Percentiles rank a stretch among this genome's conserved stretches.
Evolutionary conservation across 352 stramenopile genomes (phyloP).

Genomic region (Phytophthora fragariae): DNA sequence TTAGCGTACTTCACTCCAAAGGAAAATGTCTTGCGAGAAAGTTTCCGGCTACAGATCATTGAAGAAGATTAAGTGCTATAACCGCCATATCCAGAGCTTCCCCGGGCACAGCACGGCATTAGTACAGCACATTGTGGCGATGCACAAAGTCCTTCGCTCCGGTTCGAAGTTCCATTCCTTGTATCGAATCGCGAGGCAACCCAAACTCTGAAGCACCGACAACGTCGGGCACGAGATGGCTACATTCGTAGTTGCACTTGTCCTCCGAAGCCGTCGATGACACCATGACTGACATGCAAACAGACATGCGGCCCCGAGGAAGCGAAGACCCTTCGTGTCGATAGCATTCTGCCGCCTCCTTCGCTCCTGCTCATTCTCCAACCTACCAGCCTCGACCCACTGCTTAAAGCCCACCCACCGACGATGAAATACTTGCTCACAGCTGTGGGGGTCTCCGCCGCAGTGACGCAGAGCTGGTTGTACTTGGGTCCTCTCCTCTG

Average conservation of each 20-base stretch:
- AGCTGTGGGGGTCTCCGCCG: conserved; percentile 14
- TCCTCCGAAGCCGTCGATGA: neutral
- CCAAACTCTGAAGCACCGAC: neutral
- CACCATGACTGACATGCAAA: neutral
- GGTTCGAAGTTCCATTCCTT: neutral
- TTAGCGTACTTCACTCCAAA: no score
- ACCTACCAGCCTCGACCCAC: conserved; percentile 13
- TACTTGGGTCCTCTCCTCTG: conserved; percentile 19
- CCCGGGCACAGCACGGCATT: no score
- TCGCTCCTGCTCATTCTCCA: conserved; percentile 22
- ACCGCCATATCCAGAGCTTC: no score
- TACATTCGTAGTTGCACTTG: neutral
- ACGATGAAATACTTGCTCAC: conserved; percentile 31
- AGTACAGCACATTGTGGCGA: neutral
- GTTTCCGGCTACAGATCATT: no score
- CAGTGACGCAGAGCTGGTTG: conserved; percentile 28
- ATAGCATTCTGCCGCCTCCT: neutral
- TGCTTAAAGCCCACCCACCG: neutral
- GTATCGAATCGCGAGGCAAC: neutral
- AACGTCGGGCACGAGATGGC: neutral
- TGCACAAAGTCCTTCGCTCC: neutral
- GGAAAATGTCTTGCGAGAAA: no score
- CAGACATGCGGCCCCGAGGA: neutral
- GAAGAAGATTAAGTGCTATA: no score
- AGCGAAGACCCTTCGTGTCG: neutral